A percentile compares a stretch with the other conserved stretches of the same genome.
Conservation (phyloP, 805 yeast species). For the Candida ficus region DNA sequence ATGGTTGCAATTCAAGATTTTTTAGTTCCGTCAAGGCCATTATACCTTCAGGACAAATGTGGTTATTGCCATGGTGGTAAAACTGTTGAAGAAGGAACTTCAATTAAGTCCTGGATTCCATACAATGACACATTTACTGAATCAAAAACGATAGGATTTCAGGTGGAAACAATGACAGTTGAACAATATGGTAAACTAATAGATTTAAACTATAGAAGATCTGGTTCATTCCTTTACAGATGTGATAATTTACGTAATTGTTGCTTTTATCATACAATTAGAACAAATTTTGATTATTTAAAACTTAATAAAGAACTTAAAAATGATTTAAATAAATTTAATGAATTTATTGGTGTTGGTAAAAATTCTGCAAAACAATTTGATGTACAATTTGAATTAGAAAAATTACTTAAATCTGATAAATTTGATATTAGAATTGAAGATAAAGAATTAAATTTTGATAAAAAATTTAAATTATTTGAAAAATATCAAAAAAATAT, state of each 20-base stretch:
- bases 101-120: conserved; percentile 33
- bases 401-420: conserved; percentile 18
- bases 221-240: conserved; percentile 63
- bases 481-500: conserved; percentile 65
- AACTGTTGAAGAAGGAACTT: conserved; percentile 25
- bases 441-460: conserved; percentile 39
- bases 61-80: conserved; percentile 62
- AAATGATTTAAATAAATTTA: conserved; percentile 58
- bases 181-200: conserved; percentile 58
- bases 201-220: conserved; percentile 72
- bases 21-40: conserved; percentile 39
- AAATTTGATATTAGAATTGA: conserved; percentile 43
- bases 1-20: background rate
- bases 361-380: conserved; percentile 16
- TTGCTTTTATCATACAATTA: conserved; percentile 73
- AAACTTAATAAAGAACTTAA: conserved; percentile 61
- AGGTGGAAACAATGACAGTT: conserved; percentile 40
- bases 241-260: conserved; percentile 70
- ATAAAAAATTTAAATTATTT: conserved; percentile 59
- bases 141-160: conserved; percentile 33
- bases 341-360: conserved; percentile 10
- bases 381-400: conserved; percentile 31
- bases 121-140: conserved; percentile 9
- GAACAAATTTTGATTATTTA: conserved; percentile 48
- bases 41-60: conserved; percentile 47